A percentile compares a stretch with the other conserved stretches of the same genome.
Conservation (phyloP, 2,329 filamentous ascomycete genomes). For the Phaeosphaeria sp. region DNA sequence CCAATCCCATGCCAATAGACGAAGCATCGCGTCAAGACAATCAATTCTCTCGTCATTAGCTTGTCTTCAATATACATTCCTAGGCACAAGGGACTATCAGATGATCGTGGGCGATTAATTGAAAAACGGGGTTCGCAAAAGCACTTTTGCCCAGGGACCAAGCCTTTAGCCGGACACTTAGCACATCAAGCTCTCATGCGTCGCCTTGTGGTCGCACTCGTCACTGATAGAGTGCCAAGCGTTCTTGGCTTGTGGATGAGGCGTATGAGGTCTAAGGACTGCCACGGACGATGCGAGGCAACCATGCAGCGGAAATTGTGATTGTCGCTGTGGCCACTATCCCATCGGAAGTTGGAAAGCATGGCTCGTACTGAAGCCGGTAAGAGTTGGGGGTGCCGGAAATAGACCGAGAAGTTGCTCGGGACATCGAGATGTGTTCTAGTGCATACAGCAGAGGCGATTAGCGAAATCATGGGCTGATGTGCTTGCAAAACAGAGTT, state of each 20-base stretch:
- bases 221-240: slow-evolving; percentile 17
- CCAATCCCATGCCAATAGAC: slow-evolving; percentile 11
- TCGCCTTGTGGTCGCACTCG: not conserved
- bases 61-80: slow-evolving; percentile 15
- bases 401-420: not conserved
- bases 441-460: not conserved
- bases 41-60: slow-evolving; percentile 16
- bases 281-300: not conserved
- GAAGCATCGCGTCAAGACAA: slow-evolving; percentile 20
- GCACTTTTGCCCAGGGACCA: slow-evolving; percentile 22
- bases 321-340: not conserved
- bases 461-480: not conserved
- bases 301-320: slow-evolving; percentile 1
- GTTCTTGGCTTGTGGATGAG: slow-evolving; percentile 2
- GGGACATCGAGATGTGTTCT: not conserved
- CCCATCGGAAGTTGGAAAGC: not conserved
- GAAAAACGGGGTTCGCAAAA: slow-evolving; percentile 19
- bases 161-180: slow-evolving; percentile 38
- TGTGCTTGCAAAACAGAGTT: not conserved
- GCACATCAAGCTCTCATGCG: slow-evolving; percentile 1
- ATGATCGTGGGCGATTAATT: slow-evolving; percentile 11
- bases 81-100: slow-evolving; percentile 13
- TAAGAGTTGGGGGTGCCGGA: not conserved
- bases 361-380: not conserved
- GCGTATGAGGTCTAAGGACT: not conserved